Percentiles rank a stretch among this genome's conserved stretches.
Conservation (phyloP, 306 rosid species). For the Glycine tomentella region DNA sequence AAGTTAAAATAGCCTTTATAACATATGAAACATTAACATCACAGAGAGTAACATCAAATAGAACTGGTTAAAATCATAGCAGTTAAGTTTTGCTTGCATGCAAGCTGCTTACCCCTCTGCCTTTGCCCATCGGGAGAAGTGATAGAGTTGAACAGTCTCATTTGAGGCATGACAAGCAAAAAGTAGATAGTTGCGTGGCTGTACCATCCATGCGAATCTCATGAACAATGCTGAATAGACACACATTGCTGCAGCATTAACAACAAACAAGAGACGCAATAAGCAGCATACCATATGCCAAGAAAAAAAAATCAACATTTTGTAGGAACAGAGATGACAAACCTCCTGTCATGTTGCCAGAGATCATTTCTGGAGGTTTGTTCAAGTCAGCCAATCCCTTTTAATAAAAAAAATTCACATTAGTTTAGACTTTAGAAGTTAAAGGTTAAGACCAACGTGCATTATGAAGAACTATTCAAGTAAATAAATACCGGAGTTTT, state of each 20-base stretch:
- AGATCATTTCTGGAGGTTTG: slow-evolving; percentile 95
- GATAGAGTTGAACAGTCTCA: slow-evolving; percentile 79
- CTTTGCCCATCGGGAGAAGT: slow-evolving; percentile 72
- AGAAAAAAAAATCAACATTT: background rate
- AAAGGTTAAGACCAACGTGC: slow-evolving; percentile 5
- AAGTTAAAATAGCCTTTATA: slow-evolving; percentile 8
- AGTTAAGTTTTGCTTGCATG: slow-evolving; percentile 13
- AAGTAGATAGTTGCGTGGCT: slow-evolving; percentile 74
- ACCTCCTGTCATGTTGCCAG: slow-evolving; percentile 98
- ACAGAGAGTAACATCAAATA: background rate
- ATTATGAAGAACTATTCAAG: background rate
- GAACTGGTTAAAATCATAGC: background rate
- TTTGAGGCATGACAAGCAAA: slow-evolving; percentile 72
- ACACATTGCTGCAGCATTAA: slow-evolving; percentile 69
- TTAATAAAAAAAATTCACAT: slow-evolving; percentile 12
- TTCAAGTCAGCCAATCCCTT: slow-evolving; percentile 91
- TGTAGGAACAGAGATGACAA: slow-evolving; percentile 5
- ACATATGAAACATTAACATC: slow-evolving; percentile 3
- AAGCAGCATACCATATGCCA: slow-evolving; percentile 9
- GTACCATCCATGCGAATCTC: slow-evolving; percentile 89
- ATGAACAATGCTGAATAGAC: slow-evolving; percentile 73
- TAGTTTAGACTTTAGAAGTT: slow-evolving; percentile 22
- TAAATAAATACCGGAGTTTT: slow-evolving; percentile 13
- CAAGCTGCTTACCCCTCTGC: slow-evolving; percentile 58
- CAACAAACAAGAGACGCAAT: slow-evolving; percentile 16